A percentile compares a stretch with the other conserved stretches of the same genome.
Evolutionary conservation across 768 basidiomycete genomes (phyloP).

Genomic region (Leccinum subtestaceum): DNA sequence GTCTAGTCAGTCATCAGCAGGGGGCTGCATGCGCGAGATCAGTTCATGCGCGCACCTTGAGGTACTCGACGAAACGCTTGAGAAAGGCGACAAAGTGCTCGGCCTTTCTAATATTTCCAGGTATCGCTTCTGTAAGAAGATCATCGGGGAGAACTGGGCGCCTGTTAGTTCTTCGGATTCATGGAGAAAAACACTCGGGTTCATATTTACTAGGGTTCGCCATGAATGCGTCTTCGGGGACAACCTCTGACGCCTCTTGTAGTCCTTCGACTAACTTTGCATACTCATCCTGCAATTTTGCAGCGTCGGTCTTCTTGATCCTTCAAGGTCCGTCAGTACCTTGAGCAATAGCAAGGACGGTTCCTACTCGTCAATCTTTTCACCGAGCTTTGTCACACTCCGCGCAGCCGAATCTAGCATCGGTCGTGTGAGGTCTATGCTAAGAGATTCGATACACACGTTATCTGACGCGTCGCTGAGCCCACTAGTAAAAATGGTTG

Average conservation of each 20-base stretch:
- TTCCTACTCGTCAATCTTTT: conserved; percentile 91
- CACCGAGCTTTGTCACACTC: conserved; percentile 80
- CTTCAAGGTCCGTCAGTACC: conserved; percentile 40
- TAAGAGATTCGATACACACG: conserved; percentile 97
- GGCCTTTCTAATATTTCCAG: conserved; percentile 97
- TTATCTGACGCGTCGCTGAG: conserved; percentile 58
- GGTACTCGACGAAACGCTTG: conserved; percentile 96
- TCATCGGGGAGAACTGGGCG: conserved; percentile 87
- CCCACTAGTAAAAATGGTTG: background rate
- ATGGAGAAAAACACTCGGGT: background rate
- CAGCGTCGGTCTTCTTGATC: conserved; percentile 91
- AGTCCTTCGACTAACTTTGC: conserved; percentile 91
- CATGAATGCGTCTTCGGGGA: conserved; percentile 81
- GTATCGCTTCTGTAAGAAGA: conserved; percentile 90
- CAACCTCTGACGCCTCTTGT: conserved; percentile 65
- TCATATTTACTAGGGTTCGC: conserved; percentile 76
- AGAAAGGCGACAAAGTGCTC: conserved; percentile 99
- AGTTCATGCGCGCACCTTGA: conserved; percentile 61
- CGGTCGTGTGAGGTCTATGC: conserved; percentile 93
- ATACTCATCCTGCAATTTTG: conserved; percentile 95
- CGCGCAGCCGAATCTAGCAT: conserved; percentile 95
- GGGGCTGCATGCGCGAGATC: background rate
- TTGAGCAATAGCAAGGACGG: background rate
- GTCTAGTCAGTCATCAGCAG: conserved; percentile 54
- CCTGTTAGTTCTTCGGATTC: background rate